These are phyloP conservation scores for Silene vulgaris DNA, from an alignment of 179 eudicot genomes.

Conservation along the genomic window DNA sequence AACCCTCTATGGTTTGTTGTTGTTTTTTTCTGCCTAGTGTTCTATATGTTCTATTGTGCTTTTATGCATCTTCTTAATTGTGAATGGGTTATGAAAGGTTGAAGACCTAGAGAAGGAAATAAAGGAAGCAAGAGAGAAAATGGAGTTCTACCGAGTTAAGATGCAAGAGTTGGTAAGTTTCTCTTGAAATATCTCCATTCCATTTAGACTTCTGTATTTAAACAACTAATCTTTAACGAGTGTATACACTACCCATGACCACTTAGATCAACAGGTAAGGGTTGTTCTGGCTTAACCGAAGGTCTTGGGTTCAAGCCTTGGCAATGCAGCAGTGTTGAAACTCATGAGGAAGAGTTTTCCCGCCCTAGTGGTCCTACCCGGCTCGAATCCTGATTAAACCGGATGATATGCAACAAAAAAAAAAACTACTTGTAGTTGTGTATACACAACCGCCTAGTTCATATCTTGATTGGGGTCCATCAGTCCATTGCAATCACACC, in stretches of 20 bases:
- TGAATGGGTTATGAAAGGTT: slow-evolving; percentile 46
- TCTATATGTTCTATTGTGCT: slow-evolving; percentile 6
- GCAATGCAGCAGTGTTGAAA: no score
- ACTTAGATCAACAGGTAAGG: no score
- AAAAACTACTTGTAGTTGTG: no score
- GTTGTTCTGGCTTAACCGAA: no score
- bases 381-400: no score
- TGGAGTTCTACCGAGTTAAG: slow-evolving; percentile 76
- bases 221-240: background rate
- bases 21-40: background rate
- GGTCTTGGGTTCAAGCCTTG: no score
- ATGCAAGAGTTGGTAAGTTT: slow-evolving; percentile 95
- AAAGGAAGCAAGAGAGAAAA: slow-evolving; percentile 73
- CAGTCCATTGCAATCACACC: background rate
- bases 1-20: background rate
- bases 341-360: no score
- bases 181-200: background rate
- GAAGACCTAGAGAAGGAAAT: slow-evolving; percentile 94
- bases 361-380: no score
- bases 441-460: background rate
- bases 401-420: no score
- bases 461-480: background rate
- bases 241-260: background rate
- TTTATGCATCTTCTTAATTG: slow-evolving; percentile 9
- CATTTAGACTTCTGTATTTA: background rate